These are phyloP conservation scores for Neofusicoccum ribis DNA, from an alignment of 2,329 filamentous ascomycete genomes.

Conservation along the genomic window DNA sequence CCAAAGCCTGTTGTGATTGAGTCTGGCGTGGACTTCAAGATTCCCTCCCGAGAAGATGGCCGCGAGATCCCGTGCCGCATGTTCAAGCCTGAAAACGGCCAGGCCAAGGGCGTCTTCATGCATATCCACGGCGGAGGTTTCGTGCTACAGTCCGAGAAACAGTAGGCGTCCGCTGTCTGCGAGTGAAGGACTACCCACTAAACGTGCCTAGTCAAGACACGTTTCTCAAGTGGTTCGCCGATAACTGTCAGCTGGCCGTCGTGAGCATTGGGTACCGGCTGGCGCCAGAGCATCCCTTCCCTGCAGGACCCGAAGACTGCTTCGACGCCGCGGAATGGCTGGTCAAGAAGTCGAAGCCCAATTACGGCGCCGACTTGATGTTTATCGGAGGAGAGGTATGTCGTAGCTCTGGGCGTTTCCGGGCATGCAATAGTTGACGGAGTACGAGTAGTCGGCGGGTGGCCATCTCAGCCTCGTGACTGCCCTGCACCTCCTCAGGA, in stretches of 20 bases:
- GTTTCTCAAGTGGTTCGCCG: conserved; percentile 52
- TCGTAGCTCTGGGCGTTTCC: no score
- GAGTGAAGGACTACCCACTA: neutral
- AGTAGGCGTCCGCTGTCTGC: conserved; percentile 31
- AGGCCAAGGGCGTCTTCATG: conserved; percentile 49
- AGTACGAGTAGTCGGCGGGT: conserved; percentile 46
- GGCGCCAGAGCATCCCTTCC: conserved; percentile 61
- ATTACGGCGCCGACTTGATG: conserved; percentile 41
- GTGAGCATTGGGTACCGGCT: conserved; percentile 61
- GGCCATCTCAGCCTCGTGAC: conserved; percentile 52
- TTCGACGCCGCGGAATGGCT: conserved; percentile 58
- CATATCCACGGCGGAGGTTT: conserved; percentile 59
- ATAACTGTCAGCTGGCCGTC: conserved; percentile 50
- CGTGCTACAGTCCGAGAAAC: conserved; percentile 44
- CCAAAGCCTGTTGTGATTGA: conserved; percentile 50
- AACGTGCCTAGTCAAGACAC: conserved; percentile 43
- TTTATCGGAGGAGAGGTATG: conserved; percentile 40
- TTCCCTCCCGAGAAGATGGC: conserved; percentile 55
- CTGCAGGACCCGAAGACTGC: conserved; percentile 57
- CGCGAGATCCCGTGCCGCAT: conserved; percentile 55
- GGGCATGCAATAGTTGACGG: neutral
- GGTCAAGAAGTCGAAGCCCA: conserved; percentile 46
- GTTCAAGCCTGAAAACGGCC: conserved; percentile 51
- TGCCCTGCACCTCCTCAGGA: conserved; percentile 48
- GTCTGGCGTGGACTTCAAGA: conserved; percentile 46